A percentile compares a stretch with the other conserved stretches of the same genome.
Conservation (phyloP, 148 eudicot genomes). For the Cornus suecica region DNA sequence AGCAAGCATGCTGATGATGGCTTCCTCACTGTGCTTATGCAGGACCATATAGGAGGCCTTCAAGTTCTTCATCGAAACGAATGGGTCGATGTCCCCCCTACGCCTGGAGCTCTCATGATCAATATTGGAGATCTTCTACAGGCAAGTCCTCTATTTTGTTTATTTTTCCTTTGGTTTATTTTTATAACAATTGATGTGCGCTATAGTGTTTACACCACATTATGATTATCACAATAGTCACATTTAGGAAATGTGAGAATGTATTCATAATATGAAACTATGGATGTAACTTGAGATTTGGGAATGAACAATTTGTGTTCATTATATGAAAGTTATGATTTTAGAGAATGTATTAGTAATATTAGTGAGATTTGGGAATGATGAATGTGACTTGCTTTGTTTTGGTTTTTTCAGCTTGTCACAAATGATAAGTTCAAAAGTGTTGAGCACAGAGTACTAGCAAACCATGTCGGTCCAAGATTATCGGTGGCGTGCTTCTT, state of each 20-base stretch:
- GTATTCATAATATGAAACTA: too few relatives aligned
- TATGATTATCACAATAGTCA: too few relatives aligned
- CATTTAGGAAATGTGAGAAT: too few relatives aligned
- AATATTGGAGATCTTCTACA: constrained; percentile 47
- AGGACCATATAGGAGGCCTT: constrained; percentile 42
- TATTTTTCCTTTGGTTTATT: too few relatives aligned
- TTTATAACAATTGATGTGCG: too few relatives aligned
- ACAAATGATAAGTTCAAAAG: constrained; percentile 37
- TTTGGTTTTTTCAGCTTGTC: constrained; percentile 17
- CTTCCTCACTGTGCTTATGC: constrained; percentile 32
- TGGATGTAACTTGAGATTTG: too few relatives aligned
- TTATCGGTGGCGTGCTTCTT: constrained; percentile 38
- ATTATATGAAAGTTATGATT: too few relatives aligned
- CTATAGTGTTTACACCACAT: too few relatives aligned
- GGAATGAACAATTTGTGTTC: too few relatives aligned
- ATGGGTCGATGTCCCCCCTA: constrained; percentile 39
- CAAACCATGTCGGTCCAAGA: constrained; percentile 36
- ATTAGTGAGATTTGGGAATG: too few relatives aligned
- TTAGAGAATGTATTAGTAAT: too few relatives aligned
- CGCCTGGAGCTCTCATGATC: constrained; percentile 29
- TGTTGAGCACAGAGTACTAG: constrained; percentile 32
- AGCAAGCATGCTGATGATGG: constrained; percentile 30
- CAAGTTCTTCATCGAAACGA: constrained; percentile 35
- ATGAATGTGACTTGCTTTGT: neutral
- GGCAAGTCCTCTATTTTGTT: too few relatives aligned